These are phyloP conservation scores for Spongospora subterranea DNA, from an alignment of 208 protist species.

Conservation along the genomic window DNA sequence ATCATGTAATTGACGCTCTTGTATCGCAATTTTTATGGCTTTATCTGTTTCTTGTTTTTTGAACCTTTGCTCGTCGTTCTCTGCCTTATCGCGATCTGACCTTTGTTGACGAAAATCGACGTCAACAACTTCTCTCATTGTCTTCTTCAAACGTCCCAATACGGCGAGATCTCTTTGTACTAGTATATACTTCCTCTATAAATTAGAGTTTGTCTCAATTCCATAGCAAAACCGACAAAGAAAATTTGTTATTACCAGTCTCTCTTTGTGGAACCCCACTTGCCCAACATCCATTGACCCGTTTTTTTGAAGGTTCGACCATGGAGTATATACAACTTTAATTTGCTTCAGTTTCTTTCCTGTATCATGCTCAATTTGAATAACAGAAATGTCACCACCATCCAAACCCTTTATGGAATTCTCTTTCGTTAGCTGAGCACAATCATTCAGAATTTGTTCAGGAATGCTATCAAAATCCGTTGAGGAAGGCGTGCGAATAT, in stretches of 20 bases:
- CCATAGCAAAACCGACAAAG: neutral
- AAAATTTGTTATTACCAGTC: slow-evolving; percentile 48
- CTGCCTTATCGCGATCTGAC: slow-evolving; percentile 28
- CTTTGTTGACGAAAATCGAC: neutral
- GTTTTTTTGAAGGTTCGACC: slow-evolving; percentile 66
- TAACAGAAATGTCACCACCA: neutral
- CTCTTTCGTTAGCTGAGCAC: slow-evolving; percentile 67
- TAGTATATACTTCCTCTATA: neutral
- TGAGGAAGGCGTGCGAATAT: slow-evolving; percentile 57
- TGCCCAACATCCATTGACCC: slow-evolving; percentile 69
- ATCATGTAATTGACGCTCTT: neutral
- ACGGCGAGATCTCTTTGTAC: slow-evolving; percentile 30
- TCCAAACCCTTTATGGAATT: slow-evolving; percentile 71
- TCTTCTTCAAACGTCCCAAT: slow-evolving; percentile 45
- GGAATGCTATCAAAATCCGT: slow-evolving; percentile 63
- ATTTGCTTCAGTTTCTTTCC: slow-evolving; percentile 62
- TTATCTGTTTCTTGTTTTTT: neutral
- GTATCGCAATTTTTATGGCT: neutral
- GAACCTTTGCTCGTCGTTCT: slow-evolving; percentile 10
- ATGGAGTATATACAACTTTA: slow-evolving; percentile 68
- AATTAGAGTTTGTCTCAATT: slow-evolving; percentile 1
- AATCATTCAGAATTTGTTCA: slow-evolving; percentile 66
- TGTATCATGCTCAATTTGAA: neutral
- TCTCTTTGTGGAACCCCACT: slow-evolving; percentile 68
- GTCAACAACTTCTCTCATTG: slow-evolving; percentile 16